These are phyloP conservation scores for Clitopilus hobsonii DNA, from an alignment of 768 basidiomycete species.

Conservation along the genomic window DNA sequence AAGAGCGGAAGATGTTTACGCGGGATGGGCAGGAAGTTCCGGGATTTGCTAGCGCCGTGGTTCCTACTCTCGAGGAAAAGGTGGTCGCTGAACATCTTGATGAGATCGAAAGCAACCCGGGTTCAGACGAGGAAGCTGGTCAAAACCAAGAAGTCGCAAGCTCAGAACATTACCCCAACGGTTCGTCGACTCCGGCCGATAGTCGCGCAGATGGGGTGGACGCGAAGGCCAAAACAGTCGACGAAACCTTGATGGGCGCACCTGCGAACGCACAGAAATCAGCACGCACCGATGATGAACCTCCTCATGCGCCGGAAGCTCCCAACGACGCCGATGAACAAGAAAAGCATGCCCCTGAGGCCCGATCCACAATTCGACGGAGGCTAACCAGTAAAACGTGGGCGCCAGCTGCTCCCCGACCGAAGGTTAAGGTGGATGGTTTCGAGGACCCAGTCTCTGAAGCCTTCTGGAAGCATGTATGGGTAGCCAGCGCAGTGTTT, in stretches of 20 bases:
- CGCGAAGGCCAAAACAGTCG: conserved; percentile 22
- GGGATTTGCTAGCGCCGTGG: conserved; percentile 57
- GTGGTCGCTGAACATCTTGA: conserved; percentile 39
- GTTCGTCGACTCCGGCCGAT: not conserved
- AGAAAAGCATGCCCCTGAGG: conserved; percentile 44
- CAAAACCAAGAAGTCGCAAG: not conserved
- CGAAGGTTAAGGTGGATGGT: conserved; percentile 65
- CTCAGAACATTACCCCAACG: not conserved
- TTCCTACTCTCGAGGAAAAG: conserved; percentile 72
- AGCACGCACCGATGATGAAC: conserved; percentile 37
- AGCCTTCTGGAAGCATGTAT: conserved; percentile 84
- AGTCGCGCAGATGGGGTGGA: not conserved
- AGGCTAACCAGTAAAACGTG: conserved; percentile 50
- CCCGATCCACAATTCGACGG: conserved; percentile 49
- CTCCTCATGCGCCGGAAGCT: conserved; percentile 41
- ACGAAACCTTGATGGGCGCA: conserved; percentile 47
- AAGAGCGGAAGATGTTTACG: conserved; percentile 49
- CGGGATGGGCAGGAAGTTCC: conserved; percentile 44
- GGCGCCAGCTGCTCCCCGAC: conserved; percentile 63
- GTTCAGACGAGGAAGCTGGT: not conserved
- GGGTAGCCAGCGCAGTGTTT: conserved; percentile 82
- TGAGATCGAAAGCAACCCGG: not conserved
- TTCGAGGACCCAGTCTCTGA: conserved; percentile 91
- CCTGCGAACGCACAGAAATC: conserved; percentile 47
- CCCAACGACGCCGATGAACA: conserved; percentile 39